Evolutionary conservation across 163 green algal species (phyloP).

Genomic region (Trebouxiophyceae sp.): DNA sequence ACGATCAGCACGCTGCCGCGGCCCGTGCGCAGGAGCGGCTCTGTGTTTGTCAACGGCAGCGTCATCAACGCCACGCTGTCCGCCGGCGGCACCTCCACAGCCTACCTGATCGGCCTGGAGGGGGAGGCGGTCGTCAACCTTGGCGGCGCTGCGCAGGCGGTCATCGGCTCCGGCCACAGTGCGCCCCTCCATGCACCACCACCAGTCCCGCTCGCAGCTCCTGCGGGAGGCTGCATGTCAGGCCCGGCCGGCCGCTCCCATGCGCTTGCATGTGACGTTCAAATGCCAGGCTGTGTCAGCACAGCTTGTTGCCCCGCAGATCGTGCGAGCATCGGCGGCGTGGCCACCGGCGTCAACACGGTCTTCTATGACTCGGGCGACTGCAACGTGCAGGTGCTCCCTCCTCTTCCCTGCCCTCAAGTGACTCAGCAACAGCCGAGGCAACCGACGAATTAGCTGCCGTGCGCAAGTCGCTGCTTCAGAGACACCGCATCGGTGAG

Average conservation of each 20-base stretch:
- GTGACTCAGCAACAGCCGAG: too few relatives aligned
- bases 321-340: too few relatives aligned
- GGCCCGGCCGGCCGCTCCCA: not conserved
- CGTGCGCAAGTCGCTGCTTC: not conserved
- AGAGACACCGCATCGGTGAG: not conserved
- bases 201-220: not conserved
- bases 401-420: too few relatives aligned
- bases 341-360: too few relatives aligned
- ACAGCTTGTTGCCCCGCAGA: too few relatives aligned
- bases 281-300: too few relatives aligned
- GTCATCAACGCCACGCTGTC: not conserved
- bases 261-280: not conserved
- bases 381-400: not conserved
- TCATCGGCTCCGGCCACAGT: too few relatives aligned
- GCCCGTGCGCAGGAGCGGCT: not conserved
- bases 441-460: too few relatives aligned
- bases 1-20: too few relatives aligned
- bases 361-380: too few relatives aligned
- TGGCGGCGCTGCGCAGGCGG: not conserved
- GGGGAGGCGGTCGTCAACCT: not conserved
- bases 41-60: not conserved
- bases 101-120: not conserved
- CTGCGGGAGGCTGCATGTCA: too few relatives aligned
- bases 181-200: too few relatives aligned
- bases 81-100: not conserved